These are phyloP conservation scores for Eucalyptus paniculata DNA, from an alignment of 345 rosid genomes.

Conservation along the genomic window DNA sequence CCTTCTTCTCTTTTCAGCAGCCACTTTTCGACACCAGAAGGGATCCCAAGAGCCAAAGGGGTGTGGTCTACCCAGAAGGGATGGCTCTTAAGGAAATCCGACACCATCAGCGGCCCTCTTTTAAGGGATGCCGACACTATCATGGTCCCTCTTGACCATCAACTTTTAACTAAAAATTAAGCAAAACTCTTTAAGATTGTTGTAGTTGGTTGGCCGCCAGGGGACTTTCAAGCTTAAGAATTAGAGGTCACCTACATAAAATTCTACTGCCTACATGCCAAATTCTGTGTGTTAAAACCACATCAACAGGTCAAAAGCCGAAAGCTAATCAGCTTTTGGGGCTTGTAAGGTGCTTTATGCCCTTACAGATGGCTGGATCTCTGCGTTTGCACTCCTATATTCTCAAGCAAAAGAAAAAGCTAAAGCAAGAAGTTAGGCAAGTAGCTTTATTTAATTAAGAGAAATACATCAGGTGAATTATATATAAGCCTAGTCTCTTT, in stretches of 20 bases:
- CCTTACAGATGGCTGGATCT: neutral
- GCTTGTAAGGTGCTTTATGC: neutral
- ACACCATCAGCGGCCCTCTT: neutral
- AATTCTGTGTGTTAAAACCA: neutral
- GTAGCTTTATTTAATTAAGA: neutral
- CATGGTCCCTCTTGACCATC: neutral
- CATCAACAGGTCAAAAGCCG: neutral
- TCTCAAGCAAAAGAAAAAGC: neutral
- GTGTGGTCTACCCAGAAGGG: neutral
- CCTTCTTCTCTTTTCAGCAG: too few relatives aligned
- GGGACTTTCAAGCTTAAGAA: neutral
- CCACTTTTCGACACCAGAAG: too few relatives aligned
- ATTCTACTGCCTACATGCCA: neutral
- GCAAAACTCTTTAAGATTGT: neutral
- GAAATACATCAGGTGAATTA: neutral
- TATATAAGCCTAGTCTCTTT: neutral
- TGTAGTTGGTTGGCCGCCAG: neutral
- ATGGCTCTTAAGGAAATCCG: neutral
- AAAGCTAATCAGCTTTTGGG: neutral
- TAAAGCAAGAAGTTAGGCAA: neutral
- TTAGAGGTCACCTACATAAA: neutral
- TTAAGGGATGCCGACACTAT: neutral
- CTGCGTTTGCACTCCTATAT: neutral
- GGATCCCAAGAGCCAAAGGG: neutral
- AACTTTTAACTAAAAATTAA: neutral